A percentile compares a stretch with the other conserved stretches of the same genome.
Evolutionary conservation across 1,284 basidiomycete species (phyloP).

Genomic region (Lentinula novae-zelandiae): DNA sequence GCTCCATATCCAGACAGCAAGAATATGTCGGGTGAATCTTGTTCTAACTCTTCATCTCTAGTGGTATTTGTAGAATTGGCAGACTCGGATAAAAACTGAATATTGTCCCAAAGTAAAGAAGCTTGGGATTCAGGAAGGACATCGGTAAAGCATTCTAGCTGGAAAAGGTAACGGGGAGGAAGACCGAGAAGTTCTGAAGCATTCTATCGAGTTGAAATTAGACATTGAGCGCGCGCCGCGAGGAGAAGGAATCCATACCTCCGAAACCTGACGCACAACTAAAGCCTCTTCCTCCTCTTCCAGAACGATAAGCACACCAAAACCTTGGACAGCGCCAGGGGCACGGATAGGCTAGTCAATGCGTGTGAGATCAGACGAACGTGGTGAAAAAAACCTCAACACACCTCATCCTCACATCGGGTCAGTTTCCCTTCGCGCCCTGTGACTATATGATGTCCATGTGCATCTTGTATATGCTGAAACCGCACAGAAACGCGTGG

Average conservation of each 20-base stretch:
- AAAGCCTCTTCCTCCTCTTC: slow-evolving; percentile 65
- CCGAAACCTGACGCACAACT: slow-evolving; percentile 78
- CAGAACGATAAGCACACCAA: slow-evolving; percentile 78
- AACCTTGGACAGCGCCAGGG: slow-evolving; percentile 84
- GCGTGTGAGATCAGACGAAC: neutral
- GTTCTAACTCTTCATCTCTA: slow-evolving; percentile 39
- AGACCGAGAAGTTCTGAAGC: slow-evolving; percentile 69
- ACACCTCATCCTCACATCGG: slow-evolving; percentile 80
- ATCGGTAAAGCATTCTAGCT: slow-evolving; percentile 74
- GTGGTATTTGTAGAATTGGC: neutral
- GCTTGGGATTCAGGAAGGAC: slow-evolving; percentile 69
- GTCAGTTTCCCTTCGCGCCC: slow-evolving; percentile 70
- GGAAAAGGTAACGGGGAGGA: slow-evolving; percentile 76
- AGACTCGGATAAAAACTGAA: slow-evolving; percentile 62
- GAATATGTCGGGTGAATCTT: slow-evolving; percentile 67
- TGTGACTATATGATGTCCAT: slow-evolving; percentile 73
- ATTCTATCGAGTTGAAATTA: slow-evolving; percentile 42
- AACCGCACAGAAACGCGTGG: slow-evolving; percentile 61
- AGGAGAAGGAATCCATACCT: slow-evolving; percentile 41
- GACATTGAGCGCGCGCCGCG: neutral
- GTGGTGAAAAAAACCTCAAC: slow-evolving; percentile 10
- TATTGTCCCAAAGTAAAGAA: slow-evolving; percentile 74
- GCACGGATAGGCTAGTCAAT: slow-evolving; percentile 69
- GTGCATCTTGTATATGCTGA: slow-evolving; percentile 61
- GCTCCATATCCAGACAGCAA: slow-evolving; percentile 70